Evolutionary conservation across 164 flowering plant species (phyloP).

Genomic region (Tetracentron sinense): DNA sequence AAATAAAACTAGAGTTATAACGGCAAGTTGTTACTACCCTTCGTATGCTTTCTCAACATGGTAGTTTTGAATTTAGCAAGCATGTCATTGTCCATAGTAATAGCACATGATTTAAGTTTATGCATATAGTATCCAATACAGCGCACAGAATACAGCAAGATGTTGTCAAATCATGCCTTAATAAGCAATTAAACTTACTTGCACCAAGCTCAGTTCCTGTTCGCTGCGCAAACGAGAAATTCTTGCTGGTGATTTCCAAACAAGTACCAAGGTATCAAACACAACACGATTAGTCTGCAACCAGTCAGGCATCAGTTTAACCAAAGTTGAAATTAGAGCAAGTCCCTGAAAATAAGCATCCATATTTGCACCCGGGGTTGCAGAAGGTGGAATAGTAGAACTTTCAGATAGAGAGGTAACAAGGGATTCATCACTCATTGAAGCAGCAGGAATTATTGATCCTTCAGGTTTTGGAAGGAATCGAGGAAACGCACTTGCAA

Average conservation of each 20-base stretch:
- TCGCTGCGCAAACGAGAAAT: conserved; percentile 82
- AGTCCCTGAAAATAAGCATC: conserved; percentile 97
- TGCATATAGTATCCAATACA: too few species aligned
- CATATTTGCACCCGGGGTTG: conserved; percentile 33
- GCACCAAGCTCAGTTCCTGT: conserved; percentile 83
- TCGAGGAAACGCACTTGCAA: conserved; percentile 80
- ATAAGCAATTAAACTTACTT: conserved; percentile 47
- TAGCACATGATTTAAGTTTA: too few species aligned
- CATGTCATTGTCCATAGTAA: too few species aligned
- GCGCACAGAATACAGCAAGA: too few species aligned
- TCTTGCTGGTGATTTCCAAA: conserved; percentile 97
- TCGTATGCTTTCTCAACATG: too few species aligned
- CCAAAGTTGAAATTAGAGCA: conserved; percentile 71
- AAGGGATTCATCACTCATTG: conserved; percentile 48
- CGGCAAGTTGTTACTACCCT: too few species aligned
- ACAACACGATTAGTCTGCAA: conserved; percentile 72
- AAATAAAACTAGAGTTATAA: too few species aligned
- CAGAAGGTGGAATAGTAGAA: conserved; percentile 30
- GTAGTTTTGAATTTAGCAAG: too few species aligned
- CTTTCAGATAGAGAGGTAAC: conserved; percentile 38
- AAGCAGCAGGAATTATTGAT: conserved; percentile 30
- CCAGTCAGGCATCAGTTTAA: conserved; percentile 93
- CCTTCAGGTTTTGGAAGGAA: conserved; percentile 57
- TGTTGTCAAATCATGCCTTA: too few species aligned
- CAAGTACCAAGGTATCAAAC: conserved; percentile 78